Percentiles rank a stretch among this genome's conserved stretches.
phyloP scores from a whole-genome alignment of 495 filamentous ascomycete species.

The Evernia prunastri region DNA sequence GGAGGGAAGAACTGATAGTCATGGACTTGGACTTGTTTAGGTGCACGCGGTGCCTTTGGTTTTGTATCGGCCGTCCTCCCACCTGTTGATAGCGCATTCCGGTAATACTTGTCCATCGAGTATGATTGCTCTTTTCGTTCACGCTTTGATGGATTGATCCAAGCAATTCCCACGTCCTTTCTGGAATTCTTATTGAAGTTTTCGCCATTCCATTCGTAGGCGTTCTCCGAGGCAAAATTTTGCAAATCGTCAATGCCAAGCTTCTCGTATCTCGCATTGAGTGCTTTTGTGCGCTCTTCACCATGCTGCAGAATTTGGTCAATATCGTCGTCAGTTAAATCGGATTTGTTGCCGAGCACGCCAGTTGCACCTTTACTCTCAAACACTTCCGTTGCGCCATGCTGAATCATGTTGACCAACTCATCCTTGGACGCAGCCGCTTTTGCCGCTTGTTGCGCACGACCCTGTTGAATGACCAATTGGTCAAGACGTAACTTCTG shows the following conservation, averaged over 20 bases:
- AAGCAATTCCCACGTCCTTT: conserved; percentile 89
- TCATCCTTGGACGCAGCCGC: conserved; percentile 91
- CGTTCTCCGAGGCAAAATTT: conserved; percentile 93
- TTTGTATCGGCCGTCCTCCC: conserved; percentile 81
- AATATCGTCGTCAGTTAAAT: conserved; percentile 79
- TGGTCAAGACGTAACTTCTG: conserved; percentile 97
- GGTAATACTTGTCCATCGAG: conserved; percentile 98
- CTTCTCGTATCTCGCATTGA: conserved; percentile 92
- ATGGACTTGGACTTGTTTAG: conserved; percentile 85
- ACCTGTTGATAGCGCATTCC: conserved; percentile 79
- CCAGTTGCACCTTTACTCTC: conserved; percentile 56
- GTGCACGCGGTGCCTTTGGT: conserved; percentile 90
- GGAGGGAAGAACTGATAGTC: conserved; percentile 97
- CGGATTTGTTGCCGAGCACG: conserved; percentile 46
- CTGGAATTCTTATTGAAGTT: conserved; percentile 81
- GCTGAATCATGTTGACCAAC: conserved; percentile 95
- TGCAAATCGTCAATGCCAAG: conserved; percentile 97
- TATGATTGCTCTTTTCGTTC: conserved; percentile 98
- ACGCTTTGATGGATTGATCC: conserved; percentile 98
- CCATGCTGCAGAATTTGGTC: conserved; percentile 80
- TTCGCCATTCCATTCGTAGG: conserved; percentile 98
- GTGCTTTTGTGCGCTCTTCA: conserved; percentile 78
- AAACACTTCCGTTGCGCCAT: conserved; percentile 93
- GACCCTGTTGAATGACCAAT: conserved; percentile 98
- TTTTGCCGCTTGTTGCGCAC: conserved; percentile 84